Conservation (phyloP, 306 rosid species). For the Pyrus pyrifolia region DNA sequence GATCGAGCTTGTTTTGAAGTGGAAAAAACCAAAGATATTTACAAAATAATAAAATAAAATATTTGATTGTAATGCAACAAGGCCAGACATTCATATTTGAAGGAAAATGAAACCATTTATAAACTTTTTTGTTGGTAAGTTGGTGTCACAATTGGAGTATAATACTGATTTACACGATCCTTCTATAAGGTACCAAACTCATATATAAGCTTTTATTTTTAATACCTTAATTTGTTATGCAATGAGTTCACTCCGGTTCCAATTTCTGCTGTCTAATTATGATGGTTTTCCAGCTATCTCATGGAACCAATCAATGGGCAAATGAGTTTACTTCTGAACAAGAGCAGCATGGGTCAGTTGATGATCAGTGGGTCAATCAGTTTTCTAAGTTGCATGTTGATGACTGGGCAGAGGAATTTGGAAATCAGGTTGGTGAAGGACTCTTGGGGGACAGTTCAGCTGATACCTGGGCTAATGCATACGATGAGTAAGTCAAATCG, state of each 20-base stretch:
- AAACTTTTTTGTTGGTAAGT: not conserved
- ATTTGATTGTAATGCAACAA: not conserved
- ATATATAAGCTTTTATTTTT: not conserved
- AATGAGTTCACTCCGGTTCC: not conserved
- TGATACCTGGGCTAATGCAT: constrained; percentile 76
- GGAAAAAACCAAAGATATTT: too few relatives aligned
- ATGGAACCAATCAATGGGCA: constrained; percentile 67
- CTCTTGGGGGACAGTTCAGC: constrained; percentile 49
- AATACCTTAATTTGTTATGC: not conserved
- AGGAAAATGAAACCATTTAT: not conserved
- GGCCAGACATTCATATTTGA: not conserved
- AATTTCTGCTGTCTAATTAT: constrained; percentile 20
- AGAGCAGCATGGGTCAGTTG: constrained; percentile 36
- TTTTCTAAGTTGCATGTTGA: constrained; percentile 79
- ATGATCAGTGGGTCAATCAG: constrained; percentile 88
- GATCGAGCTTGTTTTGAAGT: not conserved
- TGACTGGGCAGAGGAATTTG: constrained; percentile 95
- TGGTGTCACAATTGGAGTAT: not conserved
- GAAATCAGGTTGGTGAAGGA: constrained; percentile 72
- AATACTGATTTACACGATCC: not conserved
- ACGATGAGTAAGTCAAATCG: constrained; percentile 69
- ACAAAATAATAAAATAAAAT: not conserved
- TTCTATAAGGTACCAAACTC: not conserved
- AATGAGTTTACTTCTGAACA: constrained; percentile 60
- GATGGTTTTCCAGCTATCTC: constrained; percentile 49